Conservation (phyloP, 352 stramenopile species). For the Phytopythium chamaehyphon region DNA sequence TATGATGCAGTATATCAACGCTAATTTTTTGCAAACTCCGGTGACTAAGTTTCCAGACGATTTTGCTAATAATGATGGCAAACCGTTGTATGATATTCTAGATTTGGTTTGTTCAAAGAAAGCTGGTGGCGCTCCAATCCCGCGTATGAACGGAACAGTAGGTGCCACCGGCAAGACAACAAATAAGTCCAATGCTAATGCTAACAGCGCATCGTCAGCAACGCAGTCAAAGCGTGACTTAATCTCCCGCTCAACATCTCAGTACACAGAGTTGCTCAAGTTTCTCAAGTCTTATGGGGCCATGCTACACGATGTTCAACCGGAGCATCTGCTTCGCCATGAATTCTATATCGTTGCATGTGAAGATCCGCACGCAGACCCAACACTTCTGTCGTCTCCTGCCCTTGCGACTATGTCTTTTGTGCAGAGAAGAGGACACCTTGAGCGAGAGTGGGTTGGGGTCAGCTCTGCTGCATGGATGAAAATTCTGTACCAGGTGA, state of each 20-base stretch:
- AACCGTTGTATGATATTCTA: slow-evolving; percentile 85
- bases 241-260: slow-evolving; percentile 39
- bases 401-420: slow-evolving; percentile 36
- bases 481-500: slow-evolving; percentile 85
- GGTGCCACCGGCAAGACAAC: background rate
- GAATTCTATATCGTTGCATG: slow-evolving; percentile 81
- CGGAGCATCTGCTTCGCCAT: slow-evolving; percentile 73
- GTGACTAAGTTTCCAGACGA: slow-evolving; percentile 74
- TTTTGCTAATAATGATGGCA: slow-evolving; percentile 69
- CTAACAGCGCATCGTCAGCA: background rate
- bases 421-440: slow-evolving; percentile 37
- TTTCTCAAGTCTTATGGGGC: slow-evolving; percentile 92
- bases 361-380: slow-evolving; percentile 54
- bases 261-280: slow-evolving; percentile 86
- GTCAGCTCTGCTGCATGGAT: slow-evolving; percentile 74
- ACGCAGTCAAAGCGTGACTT: slow-evolving; percentile 51
- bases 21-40: slow-evolving; percentile 68
- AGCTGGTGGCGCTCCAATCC: slow-evolving; percentile 23
- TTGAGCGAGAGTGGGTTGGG: slow-evolving; percentile 54
- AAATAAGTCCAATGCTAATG: slow-evolving; percentile 6
- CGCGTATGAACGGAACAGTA: slow-evolving; percentile 8
- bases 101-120: slow-evolving; percentile 89
- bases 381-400: slow-evolving; percentile 39
- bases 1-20: slow-evolving; percentile 83
- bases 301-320: slow-evolving; percentile 85